Evolutionary conservation across 768 basidiomycete genomes (phyloP).

Genomic region (Suillus subaureus): DNA sequence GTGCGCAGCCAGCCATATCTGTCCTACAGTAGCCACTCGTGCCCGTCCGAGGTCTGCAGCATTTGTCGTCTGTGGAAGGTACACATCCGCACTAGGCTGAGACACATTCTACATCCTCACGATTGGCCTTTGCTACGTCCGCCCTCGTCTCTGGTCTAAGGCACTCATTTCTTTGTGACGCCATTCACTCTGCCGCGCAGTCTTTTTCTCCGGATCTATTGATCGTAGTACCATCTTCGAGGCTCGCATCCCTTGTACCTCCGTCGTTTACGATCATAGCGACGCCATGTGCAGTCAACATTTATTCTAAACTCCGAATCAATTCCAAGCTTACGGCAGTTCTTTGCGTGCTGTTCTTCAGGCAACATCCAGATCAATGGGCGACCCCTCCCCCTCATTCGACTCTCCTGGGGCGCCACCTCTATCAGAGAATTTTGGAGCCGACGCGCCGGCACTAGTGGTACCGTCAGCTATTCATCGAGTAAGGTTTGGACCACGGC

Average conservation of each 20-base stretch:
- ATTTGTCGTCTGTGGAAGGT: too few species aligned
- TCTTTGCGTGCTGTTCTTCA: constrained; percentile 28
- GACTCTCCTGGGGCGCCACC: constrained; percentile 35
- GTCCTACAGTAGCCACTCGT: too few species aligned
- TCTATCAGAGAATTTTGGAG: constrained; percentile 42
- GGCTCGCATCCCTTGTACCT: constrained; percentile 24
- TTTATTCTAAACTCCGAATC: constrained; percentile 48
- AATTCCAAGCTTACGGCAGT: constrained; percentile 28
- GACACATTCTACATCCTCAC: constrained; percentile 42
- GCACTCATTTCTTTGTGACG: constrained; percentile 45
- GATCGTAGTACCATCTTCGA: constrained; percentile 36
- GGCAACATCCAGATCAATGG: constrained; percentile 32
- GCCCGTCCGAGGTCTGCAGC: too few species aligned
- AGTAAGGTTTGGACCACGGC: too few species aligned
- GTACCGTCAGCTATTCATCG: constrained; percentile 34
- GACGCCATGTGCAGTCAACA: constrained; percentile 42
- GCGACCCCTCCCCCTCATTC: constrained; percentile 29
- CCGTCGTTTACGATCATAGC: constrained; percentile 43
- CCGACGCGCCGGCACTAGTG: constrained; percentile 40
- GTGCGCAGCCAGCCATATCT: too few species aligned
- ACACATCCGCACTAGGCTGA: constrained; percentile 22
- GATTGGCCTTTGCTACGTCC: constrained; percentile 36
- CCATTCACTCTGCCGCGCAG: constrained; percentile 48
- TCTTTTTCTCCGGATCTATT: constrained; percentile 38
- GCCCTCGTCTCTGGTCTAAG: constrained; percentile 36